phyloP scores from a whole-genome alignment of 768 basidiomycete genomes.

The Calocybe cyanea region DNA sequence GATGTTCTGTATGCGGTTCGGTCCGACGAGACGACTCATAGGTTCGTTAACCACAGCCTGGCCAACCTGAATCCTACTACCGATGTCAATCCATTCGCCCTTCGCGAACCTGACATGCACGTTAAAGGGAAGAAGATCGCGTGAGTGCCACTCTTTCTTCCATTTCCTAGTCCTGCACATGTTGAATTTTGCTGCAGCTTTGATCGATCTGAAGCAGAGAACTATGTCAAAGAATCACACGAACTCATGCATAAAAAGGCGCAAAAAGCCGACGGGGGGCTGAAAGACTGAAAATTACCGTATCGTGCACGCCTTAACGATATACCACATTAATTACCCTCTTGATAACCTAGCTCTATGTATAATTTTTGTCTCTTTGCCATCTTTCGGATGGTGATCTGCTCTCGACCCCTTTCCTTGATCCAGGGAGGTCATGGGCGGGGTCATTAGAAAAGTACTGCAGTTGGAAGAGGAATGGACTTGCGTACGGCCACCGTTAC shows the following conservation, averaged over 20 bases:
- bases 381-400: too few species aligned
- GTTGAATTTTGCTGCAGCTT: slow-evolving; percentile 40
- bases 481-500: neutral
- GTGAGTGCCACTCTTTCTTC: slow-evolving; percentile 38
- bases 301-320: too few species aligned
- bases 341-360: too few species aligned
- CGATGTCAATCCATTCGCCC: slow-evolving; percentile 88
- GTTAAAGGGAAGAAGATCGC: slow-evolving; percentile 73
- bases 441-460: too few species aligned
- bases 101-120: slow-evolving; percentile 85
- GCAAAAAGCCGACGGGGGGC: too few species aligned
- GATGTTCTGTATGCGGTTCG: slow-evolving; percentile 92
- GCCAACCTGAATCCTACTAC: slow-evolving; percentile 75
- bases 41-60: slow-evolving; percentile 94
- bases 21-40: slow-evolving; percentile 89
- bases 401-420: too few species aligned
- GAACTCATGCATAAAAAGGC: slow-evolving; percentile 40
- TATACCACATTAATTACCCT: too few species aligned
- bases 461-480: too few species aligned
- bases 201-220: slow-evolving; percentile 61
- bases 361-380: too few species aligned
- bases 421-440: too few species aligned
- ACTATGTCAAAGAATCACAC: slow-evolving; percentile 62
- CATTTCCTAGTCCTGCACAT: slow-evolving; percentile 1
- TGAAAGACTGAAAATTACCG: too few species aligned